phyloP scores from a whole-genome alignment of 495 filamentous ascomycete genomes.

The Elasticomyces elasticus region DNA sequence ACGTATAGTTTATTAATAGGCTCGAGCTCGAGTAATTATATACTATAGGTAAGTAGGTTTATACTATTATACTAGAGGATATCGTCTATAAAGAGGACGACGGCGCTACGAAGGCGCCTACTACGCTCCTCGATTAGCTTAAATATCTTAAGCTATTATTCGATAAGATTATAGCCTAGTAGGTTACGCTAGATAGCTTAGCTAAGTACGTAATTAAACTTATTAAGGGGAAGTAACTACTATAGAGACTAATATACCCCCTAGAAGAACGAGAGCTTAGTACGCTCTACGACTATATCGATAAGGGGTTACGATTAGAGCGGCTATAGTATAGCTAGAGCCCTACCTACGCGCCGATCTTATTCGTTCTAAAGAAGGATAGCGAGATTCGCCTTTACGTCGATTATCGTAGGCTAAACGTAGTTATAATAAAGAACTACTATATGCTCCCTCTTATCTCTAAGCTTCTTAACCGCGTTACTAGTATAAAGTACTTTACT shows the following conservation, averaged over 20 bases:
- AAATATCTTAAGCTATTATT: background rate
- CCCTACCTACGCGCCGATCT: slow-evolving; percentile 5
- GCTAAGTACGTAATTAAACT: background rate
- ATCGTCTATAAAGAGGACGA: background rate
- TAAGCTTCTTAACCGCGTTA: slow-evolving; percentile 12
- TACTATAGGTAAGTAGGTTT: background rate
- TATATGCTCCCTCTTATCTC: slow-evolving; percentile 17
- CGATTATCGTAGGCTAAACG: slow-evolving; percentile 19
- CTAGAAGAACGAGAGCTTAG: background rate
- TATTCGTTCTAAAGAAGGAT: slow-evolving; percentile 23
- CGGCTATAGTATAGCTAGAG: slow-evolving; percentile 6
- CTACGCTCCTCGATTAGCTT: background rate
- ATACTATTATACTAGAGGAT: background rate
- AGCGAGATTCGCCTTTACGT: slow-evolving; percentile 16
- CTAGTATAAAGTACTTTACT: slow-evolving; percentile 8
- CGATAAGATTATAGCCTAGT: background rate
- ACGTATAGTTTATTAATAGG: background rate
- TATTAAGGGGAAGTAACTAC: background rate
- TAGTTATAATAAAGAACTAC: slow-evolving; percentile 19
- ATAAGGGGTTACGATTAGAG: background rate
- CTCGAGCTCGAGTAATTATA: background rate
- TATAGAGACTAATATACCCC: background rate
- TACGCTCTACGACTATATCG: background rate
- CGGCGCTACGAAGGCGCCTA: background rate
- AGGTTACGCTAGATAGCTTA: background rate